Evolutionary conservation across 331 rosid genomes (phyloP).

Genomic region (Quercus phellos): DNA sequence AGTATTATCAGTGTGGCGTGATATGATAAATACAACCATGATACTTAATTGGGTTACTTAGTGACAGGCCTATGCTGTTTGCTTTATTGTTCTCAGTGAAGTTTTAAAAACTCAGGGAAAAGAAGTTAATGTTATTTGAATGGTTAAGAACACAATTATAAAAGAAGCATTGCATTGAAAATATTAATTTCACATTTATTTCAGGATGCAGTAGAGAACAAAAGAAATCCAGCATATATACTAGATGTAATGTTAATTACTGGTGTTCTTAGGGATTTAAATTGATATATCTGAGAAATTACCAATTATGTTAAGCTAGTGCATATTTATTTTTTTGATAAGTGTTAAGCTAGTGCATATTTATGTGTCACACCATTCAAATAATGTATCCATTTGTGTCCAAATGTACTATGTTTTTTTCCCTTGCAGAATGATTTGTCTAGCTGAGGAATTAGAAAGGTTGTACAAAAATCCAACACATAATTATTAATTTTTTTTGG

Average conservation of each 20-base stretch:
- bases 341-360: neutral
- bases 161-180: too few relatives aligned
- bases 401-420: neutral
- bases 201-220: too few relatives aligned
- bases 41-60: neutral
- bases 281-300: neutral
- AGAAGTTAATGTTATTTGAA: too few relatives aligned
- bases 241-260: neutral
- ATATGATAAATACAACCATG: neutral
- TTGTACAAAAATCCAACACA: neutral
- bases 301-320: neutral
- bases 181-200: too few relatives aligned
- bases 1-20: neutral
- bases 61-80: neutral
- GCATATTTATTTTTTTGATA: neutral
- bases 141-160: too few relatives aligned
- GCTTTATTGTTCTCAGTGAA: neutral
- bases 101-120: neutral
- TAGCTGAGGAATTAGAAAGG: neutral
- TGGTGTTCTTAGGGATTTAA: neutral
- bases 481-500: neutral
- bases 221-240: neutral
- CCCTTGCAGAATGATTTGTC: neutral
- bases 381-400: neutral
- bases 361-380: neutral